These are phyloP conservation scores for Phytophthora capsici DNA, from an alignment of 352 stramenopile species.

Conservation along the genomic window DNA sequence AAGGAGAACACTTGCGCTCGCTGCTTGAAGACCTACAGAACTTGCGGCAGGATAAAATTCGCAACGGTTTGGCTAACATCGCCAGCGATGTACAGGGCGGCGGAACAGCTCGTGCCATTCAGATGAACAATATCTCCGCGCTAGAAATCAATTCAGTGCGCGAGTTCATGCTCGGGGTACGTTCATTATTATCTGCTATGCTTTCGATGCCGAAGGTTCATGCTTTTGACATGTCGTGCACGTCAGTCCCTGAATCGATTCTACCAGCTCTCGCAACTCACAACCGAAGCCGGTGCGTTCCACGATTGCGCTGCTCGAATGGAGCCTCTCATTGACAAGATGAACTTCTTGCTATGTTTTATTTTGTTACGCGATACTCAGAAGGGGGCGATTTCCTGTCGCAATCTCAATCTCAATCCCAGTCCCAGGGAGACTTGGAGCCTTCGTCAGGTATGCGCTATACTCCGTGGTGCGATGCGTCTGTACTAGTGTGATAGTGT, in stretches of 20 bases:
- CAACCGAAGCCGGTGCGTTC: slow-evolving; percentile 43
- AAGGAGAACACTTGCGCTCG: slow-evolving; percentile 81
- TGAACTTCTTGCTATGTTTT: background rate
- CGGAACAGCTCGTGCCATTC: slow-evolving; percentile 75
- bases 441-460: slow-evolving; percentile 41
- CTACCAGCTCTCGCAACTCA: slow-evolving; percentile 72
- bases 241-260: slow-evolving; percentile 81
- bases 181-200: slow-evolving; percentile 1
- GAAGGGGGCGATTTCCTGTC: slow-evolving; percentile 36
- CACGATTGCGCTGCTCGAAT: background rate
- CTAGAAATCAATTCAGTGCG: slow-evolving; percentile 90
- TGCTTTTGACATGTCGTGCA: background rate
- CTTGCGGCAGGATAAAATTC: slow-evolving; percentile 90
- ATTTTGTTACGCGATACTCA: slow-evolving; percentile 3
- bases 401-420: slow-evolving; percentile 39
- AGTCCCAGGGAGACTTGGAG: slow-evolving; percentile 46
- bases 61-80: slow-evolving; percentile 86
- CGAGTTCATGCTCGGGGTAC: slow-evolving; percentile 87
- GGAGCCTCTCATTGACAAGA: background rate
- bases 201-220: background rate
- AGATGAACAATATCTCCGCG: slow-evolving; percentile 90
- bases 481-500: background rate
- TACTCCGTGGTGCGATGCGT: background rate
- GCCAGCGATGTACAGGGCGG: slow-evolving; percentile 76
- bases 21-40: slow-evolving; percentile 90